Percentiles rank a stretch among this genome's conserved stretches.
Conservation (phyloP, 2,329 filamentous ascomycete genomes). For the Venturia asperata region DNA sequence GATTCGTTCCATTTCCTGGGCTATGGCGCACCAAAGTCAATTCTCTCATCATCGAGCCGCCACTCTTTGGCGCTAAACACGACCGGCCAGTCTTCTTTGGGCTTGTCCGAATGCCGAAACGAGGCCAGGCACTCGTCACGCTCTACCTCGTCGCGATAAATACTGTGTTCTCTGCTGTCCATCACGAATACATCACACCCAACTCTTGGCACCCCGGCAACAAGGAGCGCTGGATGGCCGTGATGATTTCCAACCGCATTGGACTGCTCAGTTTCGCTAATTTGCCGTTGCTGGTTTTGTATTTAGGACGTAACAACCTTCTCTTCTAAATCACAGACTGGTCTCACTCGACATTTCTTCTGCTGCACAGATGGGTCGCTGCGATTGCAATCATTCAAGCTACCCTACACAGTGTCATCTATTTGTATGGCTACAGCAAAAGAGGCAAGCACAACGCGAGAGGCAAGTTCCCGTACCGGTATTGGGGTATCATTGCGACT, state of each 20-base stretch:
- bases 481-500: slow-evolving; percentile 39
- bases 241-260: slow-evolving; percentile 36
- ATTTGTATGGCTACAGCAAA: slow-evolving; percentile 32
- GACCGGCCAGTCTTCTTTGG: slow-evolving; percentile 29
- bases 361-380: slow-evolving; percentile 46
- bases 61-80: slow-evolving; percentile 29
- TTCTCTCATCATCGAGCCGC: slow-evolving; percentile 31
- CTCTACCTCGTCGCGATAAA: slow-evolving; percentile 37
- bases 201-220: slow-evolving; percentile 23
- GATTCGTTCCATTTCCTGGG: slow-evolving; percentile 26
- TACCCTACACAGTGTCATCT: slow-evolving; percentile 33
- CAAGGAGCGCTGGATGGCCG: too few relatives aligned
- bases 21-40: slow-evolving; percentile 25
- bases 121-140: slow-evolving; percentile 42
- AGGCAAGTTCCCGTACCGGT: slow-evolving; percentile 26
- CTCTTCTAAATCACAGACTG: slow-evolving; percentile 44
- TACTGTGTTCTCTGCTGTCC: slow-evolving; percentile 29
- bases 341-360: slow-evolving; percentile 43
- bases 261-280: slow-evolving; percentile 38
- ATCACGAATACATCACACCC: slow-evolving; percentile 26
- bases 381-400: slow-evolving; percentile 40
- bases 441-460: slow-evolving; percentile 26
- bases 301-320: slow-evolving; percentile 42
- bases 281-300: slow-evolving; percentile 40
- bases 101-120: slow-evolving; percentile 36